Conservation (phyloP, 2,329 filamentous ascomycete species). For the Diaporthe sp. region DNA sequence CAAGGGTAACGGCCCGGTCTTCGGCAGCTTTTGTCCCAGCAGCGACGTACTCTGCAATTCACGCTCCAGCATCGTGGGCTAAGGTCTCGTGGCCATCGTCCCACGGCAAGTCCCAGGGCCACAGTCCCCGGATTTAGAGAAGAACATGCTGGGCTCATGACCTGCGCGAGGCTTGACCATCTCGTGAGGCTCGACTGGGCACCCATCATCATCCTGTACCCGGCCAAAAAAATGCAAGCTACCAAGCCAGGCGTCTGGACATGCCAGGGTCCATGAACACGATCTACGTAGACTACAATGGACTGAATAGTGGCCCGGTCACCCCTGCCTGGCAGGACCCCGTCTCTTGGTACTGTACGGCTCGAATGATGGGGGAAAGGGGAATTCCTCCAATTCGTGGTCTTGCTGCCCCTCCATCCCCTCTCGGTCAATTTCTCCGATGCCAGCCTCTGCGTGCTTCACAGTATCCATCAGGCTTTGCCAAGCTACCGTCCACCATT, state of each 20-base stretch:
- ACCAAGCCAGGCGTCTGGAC: neutral
- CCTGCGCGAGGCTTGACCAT: neutral
- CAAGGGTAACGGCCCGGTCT: constrained; percentile 30
- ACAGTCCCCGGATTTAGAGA: neutral
- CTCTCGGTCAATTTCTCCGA: constrained; percentile 38
- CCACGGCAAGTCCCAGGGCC: constrained; percentile 1
- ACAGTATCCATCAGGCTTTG: neutral
- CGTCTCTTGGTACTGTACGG: constrained; percentile 25
- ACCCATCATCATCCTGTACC: neutral
- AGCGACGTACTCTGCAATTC: neutral
- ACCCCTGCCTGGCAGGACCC: constrained; percentile 9
- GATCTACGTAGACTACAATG: neutral
- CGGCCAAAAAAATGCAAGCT: neutral
- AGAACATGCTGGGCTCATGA: constrained; percentile 4
- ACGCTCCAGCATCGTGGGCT: constrained; percentile 5
- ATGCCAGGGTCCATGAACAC: constrained; percentile 7
- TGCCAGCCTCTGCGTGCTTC: constrained; percentile 6
- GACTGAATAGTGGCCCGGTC: neutral
- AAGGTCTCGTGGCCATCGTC: constrained; percentile 8
- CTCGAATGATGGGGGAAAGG: constrained; percentile 22
- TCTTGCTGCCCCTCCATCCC: constrained; percentile 26
- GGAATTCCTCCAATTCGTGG: constrained; percentile 27
- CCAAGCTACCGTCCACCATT: neutral
- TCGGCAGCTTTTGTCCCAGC: constrained; percentile 37
- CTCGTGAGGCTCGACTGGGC: constrained; percentile 16